Evolutionary conservation across 225 moss, liverwort and hornwort species (phyloP), one percentile per base, ranked within the genome.

Genomic region (Polytrichum commune): DNA sequence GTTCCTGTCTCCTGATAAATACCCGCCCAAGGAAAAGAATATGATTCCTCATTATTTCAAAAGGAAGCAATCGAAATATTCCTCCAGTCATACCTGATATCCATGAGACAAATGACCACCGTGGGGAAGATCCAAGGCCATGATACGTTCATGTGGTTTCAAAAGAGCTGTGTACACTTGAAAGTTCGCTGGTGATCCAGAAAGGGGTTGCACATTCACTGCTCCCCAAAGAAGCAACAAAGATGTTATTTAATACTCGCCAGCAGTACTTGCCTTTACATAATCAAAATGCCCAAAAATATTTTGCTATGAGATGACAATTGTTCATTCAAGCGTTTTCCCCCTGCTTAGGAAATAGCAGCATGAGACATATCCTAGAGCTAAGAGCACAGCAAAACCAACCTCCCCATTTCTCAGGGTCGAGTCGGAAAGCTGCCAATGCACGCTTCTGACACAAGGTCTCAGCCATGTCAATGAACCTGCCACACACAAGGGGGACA

Each of bases 391-490:
- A 3, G 46, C 13, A 46, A 16, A 35, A 73, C 82, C 26, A 2
- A 90, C 90, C 93, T 85, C 94, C 97, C 97, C 97, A 98, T 73
- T 98, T 95, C 75, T 82, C 94, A 28, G 93, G 92, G 82, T 98
- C 94, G 5, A 98, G 79, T 16, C 85, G 85, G 64, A 98, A 98
- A 55, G 92, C 97, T 19, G 83, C 85, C 19, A 98, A 69, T 60
- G 97, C 97, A 38, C 97, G 86, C 80, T 98, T 95, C 32, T 95
- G 97, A 69, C 97, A 95, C 67, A 98, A 66, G 13, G 69, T 84
- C 79, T 98, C 97, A 33, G 97, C 97, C 97, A 94, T 88, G 76
- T 94, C 94, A 70, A 98, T 98, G 71, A 84, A 98, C 75, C 95
- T 95, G 83, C 65, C 55, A 62, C 27, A 65, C 27, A 53, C 54